Conservation (phyloP, 495 filamentous ascomycete genomes). For the Aspergillus bridgeri region DNA sequence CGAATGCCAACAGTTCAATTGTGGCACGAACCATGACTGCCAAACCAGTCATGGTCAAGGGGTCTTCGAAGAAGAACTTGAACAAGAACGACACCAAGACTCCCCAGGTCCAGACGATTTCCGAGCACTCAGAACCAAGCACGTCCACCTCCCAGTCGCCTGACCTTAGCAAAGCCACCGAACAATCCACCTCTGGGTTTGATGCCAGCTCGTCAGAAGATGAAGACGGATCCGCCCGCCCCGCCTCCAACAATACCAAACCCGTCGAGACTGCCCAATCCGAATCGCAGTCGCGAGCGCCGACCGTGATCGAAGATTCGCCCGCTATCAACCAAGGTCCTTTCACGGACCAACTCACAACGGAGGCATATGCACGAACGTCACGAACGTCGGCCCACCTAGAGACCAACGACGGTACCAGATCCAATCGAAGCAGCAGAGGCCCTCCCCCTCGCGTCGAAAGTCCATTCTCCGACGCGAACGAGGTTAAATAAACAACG, state of each 20-base stretch:
- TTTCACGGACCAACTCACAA: slow-evolving; percentile 52
- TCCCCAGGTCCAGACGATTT: slow-evolving; percentile 19
- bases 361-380: slow-evolving; percentile 4
- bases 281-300: slow-evolving; percentile 21
- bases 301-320: slow-evolving; percentile 49
- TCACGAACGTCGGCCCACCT: slow-evolving; percentile 18
- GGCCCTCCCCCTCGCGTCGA: slow-evolving; percentile 30
- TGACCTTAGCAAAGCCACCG: slow-evolving; percentile 16
- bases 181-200: slow-evolving; percentile 31
- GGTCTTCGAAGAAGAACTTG: slow-evolving; percentile 29
- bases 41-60: slow-evolving; percentile 46
- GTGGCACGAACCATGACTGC: slow-evolving; percentile 43
- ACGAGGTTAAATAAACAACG: slow-evolving; percentile 55
- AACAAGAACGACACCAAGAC: slow-evolving; percentile 5
- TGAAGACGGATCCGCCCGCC: slow-evolving; percentile 21
- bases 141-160: slow-evolving; percentile 13
- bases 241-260: slow-evolving; percentile 14
- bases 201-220: slow-evolving; percentile 41
- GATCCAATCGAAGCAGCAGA: slow-evolving; percentile 26
- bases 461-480: slow-evolving; percentile 47
- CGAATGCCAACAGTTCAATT: slow-evolving; percentile 41
- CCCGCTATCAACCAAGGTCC: slow-evolving; percentile 50
- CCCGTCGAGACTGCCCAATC: slow-evolving; percentile 11
- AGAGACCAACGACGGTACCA: slow-evolving; percentile 18
- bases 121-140: slow-evolving; percentile 23